Evolutionary conservation across 257 asterid genomes (phyloP).

Genomic region (Haberlea rhodopensis): DNA sequence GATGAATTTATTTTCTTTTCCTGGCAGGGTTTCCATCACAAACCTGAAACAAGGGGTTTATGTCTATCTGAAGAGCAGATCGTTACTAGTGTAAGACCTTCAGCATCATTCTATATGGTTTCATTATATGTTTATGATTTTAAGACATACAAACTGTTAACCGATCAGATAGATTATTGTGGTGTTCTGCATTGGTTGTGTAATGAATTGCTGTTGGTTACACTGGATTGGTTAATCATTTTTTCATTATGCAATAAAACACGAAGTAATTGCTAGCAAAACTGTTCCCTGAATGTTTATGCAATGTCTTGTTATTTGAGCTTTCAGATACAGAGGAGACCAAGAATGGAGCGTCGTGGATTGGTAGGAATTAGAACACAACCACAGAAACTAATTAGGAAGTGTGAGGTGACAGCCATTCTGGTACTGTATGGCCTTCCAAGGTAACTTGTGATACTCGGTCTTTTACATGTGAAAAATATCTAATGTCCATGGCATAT

Average conservation of each 20-base stretch:
- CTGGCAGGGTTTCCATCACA: slow-evolving; percentile 87
- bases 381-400: slow-evolving; percentile 76
- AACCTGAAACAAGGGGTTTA: slow-evolving; percentile 97
- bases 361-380: slow-evolving; percentile 80
- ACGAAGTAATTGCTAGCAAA: neutral
- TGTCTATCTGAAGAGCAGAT: slow-evolving; percentile 99
- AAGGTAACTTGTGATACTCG: slow-evolving; percentile 47
- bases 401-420: slow-evolving; percentile 94
- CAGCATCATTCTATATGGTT: slow-evolving; percentile 14
- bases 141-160: neutral
- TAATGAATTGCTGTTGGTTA: neutral
- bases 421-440: slow-evolving; percentile 94
- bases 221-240: too few species aligned
- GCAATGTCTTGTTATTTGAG: slow-evolving; percentile 1
- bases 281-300: neutral
- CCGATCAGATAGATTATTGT: neutral
- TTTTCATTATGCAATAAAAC: neutral
- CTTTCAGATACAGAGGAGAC: slow-evolving; percentile 69
- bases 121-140: slow-evolving; percentile 4
- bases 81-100: slow-evolving; percentile 72
- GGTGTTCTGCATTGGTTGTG: neutral
- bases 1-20: neutral
- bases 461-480: neutral
- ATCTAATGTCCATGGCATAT: neutral
- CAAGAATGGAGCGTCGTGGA: slow-evolving; percentile 75